Evolutionary conservation across 257 asterid genomes (phyloP).

Genomic region (Solanum piurae): DNA sequence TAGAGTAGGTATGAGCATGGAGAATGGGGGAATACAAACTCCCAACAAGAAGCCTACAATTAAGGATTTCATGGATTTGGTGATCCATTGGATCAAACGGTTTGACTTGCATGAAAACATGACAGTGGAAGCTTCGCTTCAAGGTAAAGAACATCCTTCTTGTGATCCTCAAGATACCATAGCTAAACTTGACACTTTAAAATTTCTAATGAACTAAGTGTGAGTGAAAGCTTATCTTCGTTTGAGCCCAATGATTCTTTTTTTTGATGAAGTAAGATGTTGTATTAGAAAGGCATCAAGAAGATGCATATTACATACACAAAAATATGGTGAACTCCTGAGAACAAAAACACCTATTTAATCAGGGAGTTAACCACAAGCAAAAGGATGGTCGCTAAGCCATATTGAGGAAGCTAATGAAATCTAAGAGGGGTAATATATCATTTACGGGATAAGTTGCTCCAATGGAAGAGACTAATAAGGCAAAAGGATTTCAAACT

Average conservation of each 20-base stretch:
- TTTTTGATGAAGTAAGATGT: no score
- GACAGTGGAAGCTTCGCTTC: background rate
- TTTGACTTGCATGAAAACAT: background rate
- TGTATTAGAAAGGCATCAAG: no score
- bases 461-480: no score
- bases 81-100: background rate
- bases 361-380: no score
- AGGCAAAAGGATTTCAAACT: no score
- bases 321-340: no score
- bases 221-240: background rate
- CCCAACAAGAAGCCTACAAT: background rate
- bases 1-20: background rate
- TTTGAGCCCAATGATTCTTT: background rate
- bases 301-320: no score
- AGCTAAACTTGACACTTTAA: background rate
- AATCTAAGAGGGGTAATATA: no score
- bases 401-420: no score
- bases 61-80: background rate
- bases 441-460: no score
- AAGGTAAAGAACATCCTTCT: background rate
- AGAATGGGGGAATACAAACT: background rate
- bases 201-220: background rate
- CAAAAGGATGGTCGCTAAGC: no score
- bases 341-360: no score
- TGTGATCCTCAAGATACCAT: background rate